Percentiles rank a stretch among this genome's conserved stretches.
Conservation (phyloP, 106 monocot genomes). For the Phalaenopsis equestris region DNA sequence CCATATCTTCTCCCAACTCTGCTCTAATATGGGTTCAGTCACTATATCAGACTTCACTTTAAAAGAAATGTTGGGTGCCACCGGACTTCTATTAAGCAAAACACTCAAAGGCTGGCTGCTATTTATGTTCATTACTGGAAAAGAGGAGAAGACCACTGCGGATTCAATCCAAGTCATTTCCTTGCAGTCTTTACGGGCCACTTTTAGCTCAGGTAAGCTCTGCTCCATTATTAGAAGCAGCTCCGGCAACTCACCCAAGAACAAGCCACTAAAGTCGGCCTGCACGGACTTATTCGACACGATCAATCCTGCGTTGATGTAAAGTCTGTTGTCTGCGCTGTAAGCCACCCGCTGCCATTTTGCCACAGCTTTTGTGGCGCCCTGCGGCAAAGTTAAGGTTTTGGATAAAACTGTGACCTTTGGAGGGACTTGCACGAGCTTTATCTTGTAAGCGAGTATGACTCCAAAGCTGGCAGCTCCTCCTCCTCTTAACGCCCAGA, state of each 20-base stretch:
- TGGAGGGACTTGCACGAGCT: constrained; percentile 22
- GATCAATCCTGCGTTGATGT: constrained; percentile 12
- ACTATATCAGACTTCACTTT: constrained; percentile 37
- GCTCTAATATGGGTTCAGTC: constrained; percentile 5
- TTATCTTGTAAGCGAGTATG: constrained; percentile 34
- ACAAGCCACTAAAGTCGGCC: constrained; percentile 23
- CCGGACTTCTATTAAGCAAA: constrained; percentile 6
- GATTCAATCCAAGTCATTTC: constrained; percentile 54
- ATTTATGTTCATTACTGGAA: neutral
- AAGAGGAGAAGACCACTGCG: constrained; percentile 14
- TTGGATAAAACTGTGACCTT: constrained; percentile 25
- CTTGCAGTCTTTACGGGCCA: constrained; percentile 23
- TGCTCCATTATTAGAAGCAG: constrained; percentile 12
- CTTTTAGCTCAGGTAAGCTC: constrained; percentile 21
- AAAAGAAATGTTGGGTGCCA: constrained; percentile 4
- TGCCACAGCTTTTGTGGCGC: constrained; percentile 15
- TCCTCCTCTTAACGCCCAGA: constrained; percentile 58
- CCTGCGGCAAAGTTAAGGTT: constrained; percentile 4
- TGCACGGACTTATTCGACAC: neutral
- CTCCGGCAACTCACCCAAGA: constrained; percentile 25
- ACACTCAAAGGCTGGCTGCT: constrained; percentile 1
- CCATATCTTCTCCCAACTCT: constrained; percentile 11
- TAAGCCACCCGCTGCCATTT: constrained; percentile 38
- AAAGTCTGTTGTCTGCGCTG: constrained; percentile 19
- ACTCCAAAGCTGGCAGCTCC: constrained; percentile 42